Evolutionary conservation across 768 basidiomycete genomes (phyloP).

Genomic region (Macrocybe gigantea): DNA sequence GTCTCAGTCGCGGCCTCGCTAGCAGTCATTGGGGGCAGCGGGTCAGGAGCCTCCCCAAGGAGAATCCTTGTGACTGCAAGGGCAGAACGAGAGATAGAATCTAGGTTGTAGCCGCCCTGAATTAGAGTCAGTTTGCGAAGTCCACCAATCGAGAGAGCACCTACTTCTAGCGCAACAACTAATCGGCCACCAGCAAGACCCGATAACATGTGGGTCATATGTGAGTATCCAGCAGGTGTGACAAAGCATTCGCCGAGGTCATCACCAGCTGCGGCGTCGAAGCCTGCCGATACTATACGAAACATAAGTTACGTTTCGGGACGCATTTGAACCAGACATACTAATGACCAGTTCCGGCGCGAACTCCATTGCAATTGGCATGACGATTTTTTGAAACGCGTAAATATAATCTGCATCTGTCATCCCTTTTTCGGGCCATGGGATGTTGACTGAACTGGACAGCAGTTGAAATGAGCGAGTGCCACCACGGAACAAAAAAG

Average conservation of each 20-base stretch:
- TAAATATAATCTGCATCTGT: constrained; percentile 94
- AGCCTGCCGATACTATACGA: constrained; percentile 86
- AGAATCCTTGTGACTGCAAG: constrained; percentile 82
- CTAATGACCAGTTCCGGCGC: constrained; percentile 94
- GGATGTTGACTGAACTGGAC: constrained; percentile 86
- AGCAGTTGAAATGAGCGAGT: constrained; percentile 5
- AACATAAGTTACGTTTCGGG: not conserved
- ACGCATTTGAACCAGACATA: constrained; percentile 30
- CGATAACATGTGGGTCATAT: constrained; percentile 97
- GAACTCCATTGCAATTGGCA: constrained; percentile 98
- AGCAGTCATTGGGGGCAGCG: constrained; percentile 67
- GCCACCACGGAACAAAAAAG: constrained; percentile 3
- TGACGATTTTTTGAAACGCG: constrained; percentile 91
- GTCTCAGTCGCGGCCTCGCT: constrained; percentile 84
- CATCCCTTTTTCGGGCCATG: constrained; percentile 88
- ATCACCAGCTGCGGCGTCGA: constrained; percentile 94
- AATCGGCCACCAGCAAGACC: constrained; percentile 83
- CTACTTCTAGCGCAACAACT: constrained; percentile 91
- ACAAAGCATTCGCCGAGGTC: constrained; percentile 89
- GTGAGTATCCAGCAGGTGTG: constrained; percentile 88
- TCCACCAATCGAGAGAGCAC: constrained; percentile 4
- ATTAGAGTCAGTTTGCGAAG: constrained; percentile 1
- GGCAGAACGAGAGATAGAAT: constrained; percentile 83
- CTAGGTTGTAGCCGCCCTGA: constrained; percentile 95
- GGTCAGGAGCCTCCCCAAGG: constrained; percentile 83